phyloP scores from a whole-genome alignment of 2,329 filamentous ascomycete genomes.

The Penicillium sp. region DNA sequence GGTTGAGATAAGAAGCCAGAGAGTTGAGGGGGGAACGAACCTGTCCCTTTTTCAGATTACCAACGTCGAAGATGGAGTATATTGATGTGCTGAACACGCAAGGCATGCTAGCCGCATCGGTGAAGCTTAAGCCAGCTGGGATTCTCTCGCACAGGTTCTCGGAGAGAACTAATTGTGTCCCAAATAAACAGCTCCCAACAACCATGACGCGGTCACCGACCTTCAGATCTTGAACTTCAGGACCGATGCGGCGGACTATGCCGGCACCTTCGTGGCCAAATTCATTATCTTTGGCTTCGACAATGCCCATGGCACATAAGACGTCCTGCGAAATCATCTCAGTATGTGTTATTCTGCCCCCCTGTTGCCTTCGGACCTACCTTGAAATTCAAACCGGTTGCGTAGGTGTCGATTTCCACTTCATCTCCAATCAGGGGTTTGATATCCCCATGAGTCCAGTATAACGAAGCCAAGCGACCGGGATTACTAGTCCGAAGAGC shows the following conservation, averaged over 20 bases:
- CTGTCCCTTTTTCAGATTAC: constrained; percentile 24
- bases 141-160: constrained; percentile 16
- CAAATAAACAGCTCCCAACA: constrained; percentile 6
- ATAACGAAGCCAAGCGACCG: constrained; percentile 23
- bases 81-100: constrained; percentile 23
- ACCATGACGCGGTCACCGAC: constrained; percentile 29
- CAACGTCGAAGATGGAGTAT: constrained; percentile 26
- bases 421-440: constrained; percentile 14
- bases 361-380: constrained; percentile 7
- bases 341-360: background rate
- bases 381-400: constrained; percentile 29
- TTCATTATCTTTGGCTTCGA: constrained; percentile 8
- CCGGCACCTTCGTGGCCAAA: constrained; percentile 28
- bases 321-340: constrained; percentile 15
- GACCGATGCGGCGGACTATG: constrained; percentile 22
- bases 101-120: constrained; percentile 22
- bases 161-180: constrained; percentile 11
- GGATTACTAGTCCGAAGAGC: constrained; percentile 18
- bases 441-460: constrained; percentile 18
- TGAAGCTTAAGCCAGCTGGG: constrained; percentile 16
- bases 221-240: constrained; percentile 16
- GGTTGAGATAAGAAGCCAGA: background rate
- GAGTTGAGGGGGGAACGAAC: background rate
- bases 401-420: constrained; percentile 24
- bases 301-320: constrained; percentile 15